Conservation (phyloP, 352 stramenopile species). For the Phytopythium oedochilum region DNA sequence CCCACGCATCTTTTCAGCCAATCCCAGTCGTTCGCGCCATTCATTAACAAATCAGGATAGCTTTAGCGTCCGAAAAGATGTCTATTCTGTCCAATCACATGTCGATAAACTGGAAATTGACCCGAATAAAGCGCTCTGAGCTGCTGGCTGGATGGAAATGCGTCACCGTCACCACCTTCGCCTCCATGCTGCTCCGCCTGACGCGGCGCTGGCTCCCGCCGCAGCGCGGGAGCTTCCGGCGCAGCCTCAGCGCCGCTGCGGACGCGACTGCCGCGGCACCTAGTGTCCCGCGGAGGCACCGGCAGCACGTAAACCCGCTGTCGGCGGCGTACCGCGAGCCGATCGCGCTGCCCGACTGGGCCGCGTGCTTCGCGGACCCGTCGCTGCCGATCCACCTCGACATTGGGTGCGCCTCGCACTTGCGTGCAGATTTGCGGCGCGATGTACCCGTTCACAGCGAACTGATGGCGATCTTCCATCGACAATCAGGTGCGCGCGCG, state of each 20-base stretch:
- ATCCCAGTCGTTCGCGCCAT: conserved; percentile 7
- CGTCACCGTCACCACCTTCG: neutral
- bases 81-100: neutral
- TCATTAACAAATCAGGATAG: conserved; percentile 9
- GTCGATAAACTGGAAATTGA: neutral
- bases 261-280: neutral
- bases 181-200: conserved; percentile 2
- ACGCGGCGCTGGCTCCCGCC: neutral
- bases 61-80: neutral
- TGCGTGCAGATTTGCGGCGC: no score
- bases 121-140: neutral
- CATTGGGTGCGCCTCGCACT: conserved; percentile 66
- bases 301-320: conserved; percentile 85
- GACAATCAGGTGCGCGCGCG: conserved; percentile 32
- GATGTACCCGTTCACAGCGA: neutral
- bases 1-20: conserved; percentile 12
- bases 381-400: conserved; percentile 75
- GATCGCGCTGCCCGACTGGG: conserved; percentile 62
- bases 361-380: conserved; percentile 30
- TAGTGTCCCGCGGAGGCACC: conserved; percentile 48
- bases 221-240: neutral
- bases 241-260: neutral
- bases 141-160: neutral
- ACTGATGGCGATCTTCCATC: neutral
- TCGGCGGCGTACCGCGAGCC: conserved; percentile 55